These are phyloP conservation scores for Claviceps digitariae DNA, from an alignment of 2,329 filamentous ascomycete species.

Conservation along the genomic window DNA sequence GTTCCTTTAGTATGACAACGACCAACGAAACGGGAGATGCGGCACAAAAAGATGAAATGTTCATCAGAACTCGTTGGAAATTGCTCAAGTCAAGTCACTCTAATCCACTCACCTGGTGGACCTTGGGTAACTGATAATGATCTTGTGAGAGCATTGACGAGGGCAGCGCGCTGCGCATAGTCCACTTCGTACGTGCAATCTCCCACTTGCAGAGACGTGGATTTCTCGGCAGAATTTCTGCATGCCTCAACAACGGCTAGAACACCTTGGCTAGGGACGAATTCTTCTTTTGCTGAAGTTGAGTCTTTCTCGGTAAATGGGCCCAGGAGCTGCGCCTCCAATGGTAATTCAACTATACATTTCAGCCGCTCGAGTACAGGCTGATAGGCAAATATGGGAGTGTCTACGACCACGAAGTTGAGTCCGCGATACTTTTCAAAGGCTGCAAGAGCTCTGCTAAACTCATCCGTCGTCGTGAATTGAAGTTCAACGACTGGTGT, in stretches of 20 bases:
- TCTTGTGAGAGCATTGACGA: background rate
- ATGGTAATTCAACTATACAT: constrained; percentile 37
- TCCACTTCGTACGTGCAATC: background rate
- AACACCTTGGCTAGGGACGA: background rate
- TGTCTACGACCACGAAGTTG: constrained; percentile 46
- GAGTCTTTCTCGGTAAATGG: background rate
- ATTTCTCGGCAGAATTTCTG: background rate
- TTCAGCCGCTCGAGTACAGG: constrained; percentile 50
- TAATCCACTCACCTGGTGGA: background rate
- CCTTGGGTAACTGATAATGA: background rate
- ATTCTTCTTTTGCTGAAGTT: background rate
- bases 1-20: background rate
- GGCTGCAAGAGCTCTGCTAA: constrained; percentile 32
- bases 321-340: constrained; percentile 38
- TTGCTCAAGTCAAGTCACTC: background rate
- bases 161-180: background rate
- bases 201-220: background rate
- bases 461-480: constrained; percentile 30
- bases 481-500: constrained; percentile 37
- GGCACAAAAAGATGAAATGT: background rate
- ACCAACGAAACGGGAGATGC: background rate
- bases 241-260: background rate
- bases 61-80: background rate
- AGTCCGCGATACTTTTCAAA: constrained; percentile 19
- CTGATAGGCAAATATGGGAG: constrained; percentile 55